Base-by-base conservation (phyloP, 2,329 filamentous ascomycete genomes). In the Aspergillus sergii region DNA sequence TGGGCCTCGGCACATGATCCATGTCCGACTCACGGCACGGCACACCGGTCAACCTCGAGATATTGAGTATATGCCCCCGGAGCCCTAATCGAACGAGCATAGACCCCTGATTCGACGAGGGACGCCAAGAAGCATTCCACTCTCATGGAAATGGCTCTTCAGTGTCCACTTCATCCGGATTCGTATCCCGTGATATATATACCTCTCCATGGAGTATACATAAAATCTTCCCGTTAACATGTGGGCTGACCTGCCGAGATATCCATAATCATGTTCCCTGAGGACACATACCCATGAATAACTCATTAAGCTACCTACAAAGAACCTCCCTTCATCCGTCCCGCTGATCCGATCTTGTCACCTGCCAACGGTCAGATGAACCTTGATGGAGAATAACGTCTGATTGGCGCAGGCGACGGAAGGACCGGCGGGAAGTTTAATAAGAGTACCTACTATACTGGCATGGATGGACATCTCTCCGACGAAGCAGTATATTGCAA, bases 301-400 rank as follows among this genome's bases (percentile, higher is more conserved):
- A 36, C 14, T 36, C 34, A 36, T 36, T 14, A 36, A 6, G 34
- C 5, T 36, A 14, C 34, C 46, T 45, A 43, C 43, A 14, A 19
- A 5, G 19, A 58, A 32, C 41, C 63, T 64, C 67, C 67, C 55
- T 68, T 69, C 67, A 69, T 62, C 67, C 67, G 66, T 66, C 61
- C 66, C 67, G 66, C 58, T 68, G 62, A 63, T 61, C 67, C 67
- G 67, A 62, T 58, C 60, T 41, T 58, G 57, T 57, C 59, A 45
- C 36, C 43, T 59, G 46, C 58, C 36, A 41, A 53, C 32, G 34
- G 48, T 59, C 58, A 54, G 26, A 36, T 34, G 58, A 59, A 60
- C 30, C 48, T 54, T 54, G 36, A 12, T 16, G 26, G 41, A 55
- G 30, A 36, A 45, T n/a, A 19, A 45, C 30, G 26, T 41, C 45